phyloP scores from a whole-genome alignment of 371 early-diverging fungal species.

The Mortierella sp. region DNA sequence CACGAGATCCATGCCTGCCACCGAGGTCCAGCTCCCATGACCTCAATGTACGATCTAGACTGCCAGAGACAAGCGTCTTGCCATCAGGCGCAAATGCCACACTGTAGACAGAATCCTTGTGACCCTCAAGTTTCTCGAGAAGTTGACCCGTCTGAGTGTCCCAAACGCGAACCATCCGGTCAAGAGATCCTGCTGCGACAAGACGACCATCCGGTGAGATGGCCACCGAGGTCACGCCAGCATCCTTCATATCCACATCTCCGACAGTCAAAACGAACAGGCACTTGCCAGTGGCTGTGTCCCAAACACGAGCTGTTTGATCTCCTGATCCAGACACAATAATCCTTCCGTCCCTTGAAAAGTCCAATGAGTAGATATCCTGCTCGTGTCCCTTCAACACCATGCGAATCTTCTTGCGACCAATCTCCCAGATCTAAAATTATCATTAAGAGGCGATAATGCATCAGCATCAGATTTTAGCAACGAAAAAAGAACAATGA shows the following conservation, averaged over 20 bases:
- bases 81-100: conserved; percentile 98
- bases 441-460: too few species aligned
- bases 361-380: conserved; percentile 98
- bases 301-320: conserved; percentile 92
- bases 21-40: conserved; percentile 89
- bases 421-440: conserved; percentile 84
- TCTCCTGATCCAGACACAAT: conserved; percentile 98
- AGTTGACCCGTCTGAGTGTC: conserved; percentile 87
- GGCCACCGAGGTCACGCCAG: conserved; percentile 96
- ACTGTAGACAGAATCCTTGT: conserved; percentile 96
- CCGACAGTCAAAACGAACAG: conserved; percentile 83
- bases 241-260: conserved; percentile 87
- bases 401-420: conserved; percentile 75
- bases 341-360: conserved; percentile 92
- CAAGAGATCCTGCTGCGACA: conserved; percentile 93
- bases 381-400: conserved; percentile 92
- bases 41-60: conserved; percentile 95
- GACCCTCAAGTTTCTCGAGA: conserved; percentile 93
- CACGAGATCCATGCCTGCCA: conserved; percentile 58
- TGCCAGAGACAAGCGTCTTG: conserved; percentile 92
- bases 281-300: conserved; percentile 81
- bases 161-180: conserved; percentile 96
- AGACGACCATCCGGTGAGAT: conserved; percentile 86
- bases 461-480: background rate
- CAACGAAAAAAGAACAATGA: background rate